Conservation (phyloP, 2,329 filamentous ascomycete species). For the Penicillium hordei region DNA sequence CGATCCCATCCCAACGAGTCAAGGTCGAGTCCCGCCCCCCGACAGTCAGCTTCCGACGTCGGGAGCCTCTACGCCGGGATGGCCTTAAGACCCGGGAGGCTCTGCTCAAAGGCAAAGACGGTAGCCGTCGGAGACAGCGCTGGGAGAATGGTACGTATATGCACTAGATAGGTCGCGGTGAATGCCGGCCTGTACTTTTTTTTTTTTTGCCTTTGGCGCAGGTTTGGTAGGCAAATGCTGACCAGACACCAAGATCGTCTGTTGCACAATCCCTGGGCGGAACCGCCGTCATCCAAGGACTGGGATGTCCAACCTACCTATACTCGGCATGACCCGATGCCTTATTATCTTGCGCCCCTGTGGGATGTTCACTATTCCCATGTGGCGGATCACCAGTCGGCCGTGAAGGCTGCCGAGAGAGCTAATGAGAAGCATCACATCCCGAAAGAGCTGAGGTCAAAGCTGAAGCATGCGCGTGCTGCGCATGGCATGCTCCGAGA, state of each 20-base stretch:
- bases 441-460: constrained; percentile 75
- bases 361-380: constrained; percentile 67
- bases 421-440: constrained; percentile 52
- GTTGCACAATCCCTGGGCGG: constrained; percentile 78
- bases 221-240: constrained; percentile 19
- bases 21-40: constrained; percentile 31
- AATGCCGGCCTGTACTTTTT: not conserved
- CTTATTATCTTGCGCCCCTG: constrained; percentile 83
- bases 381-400: constrained; percentile 36
- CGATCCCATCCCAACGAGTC: constrained; percentile 30
- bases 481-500: constrained; percentile 78
- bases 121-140: constrained; percentile 76
- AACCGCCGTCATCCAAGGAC: constrained; percentile 78
- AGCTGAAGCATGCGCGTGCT: constrained; percentile 75
- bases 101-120: constrained; percentile 85
- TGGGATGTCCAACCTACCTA: constrained; percentile 82
- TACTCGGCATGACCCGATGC: constrained; percentile 68
- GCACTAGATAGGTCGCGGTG: not conserved
- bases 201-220: not conserved
- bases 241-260: constrained; percentile 66
- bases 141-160: constrained; percentile 83
- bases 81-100: constrained; percentile 69
- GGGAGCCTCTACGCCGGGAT: constrained; percentile 58
- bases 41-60: constrained; percentile 51
- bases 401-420: constrained; percentile 43